Evolutionary conservation across 805 yeast genomes (phyloP), one percentile per base, ranked within the genome.

Genomic region (Zygosaccharomyces gambellarensis): DNA sequence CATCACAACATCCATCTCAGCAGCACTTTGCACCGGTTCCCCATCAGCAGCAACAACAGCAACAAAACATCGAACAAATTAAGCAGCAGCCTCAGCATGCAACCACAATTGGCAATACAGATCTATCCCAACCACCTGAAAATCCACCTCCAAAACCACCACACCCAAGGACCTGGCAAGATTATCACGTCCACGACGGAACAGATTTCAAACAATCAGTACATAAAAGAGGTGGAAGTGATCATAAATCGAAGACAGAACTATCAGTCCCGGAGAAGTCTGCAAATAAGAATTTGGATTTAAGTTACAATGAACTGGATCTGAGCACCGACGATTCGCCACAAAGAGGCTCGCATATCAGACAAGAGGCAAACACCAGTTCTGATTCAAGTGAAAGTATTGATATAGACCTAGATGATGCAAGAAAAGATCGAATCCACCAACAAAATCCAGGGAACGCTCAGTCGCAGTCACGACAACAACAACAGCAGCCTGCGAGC

Each of bases 331-430:
- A 58, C 3, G 55, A 49, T 43, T 27, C 31, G 10, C 43, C 21
- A 29, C 43, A 39, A 39, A 38, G 25, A 21, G 38, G 19, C 6
- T 11, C 34, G 11, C 28, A 21, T 10, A 36, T 46, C 17, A 43
- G 27, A n/a, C 51, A 41, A n/a, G 36, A 43, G 12, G 31, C 52
- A 29, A 46, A 53, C 30, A 49, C 49, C 28, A 55, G 57, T 39
- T 50, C 58, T 7, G 60, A 61, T 3, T 62, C 68, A 2, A 62
- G 61, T 23, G 67, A 64, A 45, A 62, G 67, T 43, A 60, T 62
- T 31, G 60, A 61, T 30, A 41, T 64, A 11, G 58, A 62, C 46
- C 43, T 64, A 11, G 59, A 60, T 14, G 57, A 51, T 11, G 50
- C 52, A 10, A 58, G 49, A 27, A 49, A 45, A 10, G 49, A 43